Base-by-base conservation (phyloP, 208 protist species). In the Trypanosoma lewisi region DNA sequence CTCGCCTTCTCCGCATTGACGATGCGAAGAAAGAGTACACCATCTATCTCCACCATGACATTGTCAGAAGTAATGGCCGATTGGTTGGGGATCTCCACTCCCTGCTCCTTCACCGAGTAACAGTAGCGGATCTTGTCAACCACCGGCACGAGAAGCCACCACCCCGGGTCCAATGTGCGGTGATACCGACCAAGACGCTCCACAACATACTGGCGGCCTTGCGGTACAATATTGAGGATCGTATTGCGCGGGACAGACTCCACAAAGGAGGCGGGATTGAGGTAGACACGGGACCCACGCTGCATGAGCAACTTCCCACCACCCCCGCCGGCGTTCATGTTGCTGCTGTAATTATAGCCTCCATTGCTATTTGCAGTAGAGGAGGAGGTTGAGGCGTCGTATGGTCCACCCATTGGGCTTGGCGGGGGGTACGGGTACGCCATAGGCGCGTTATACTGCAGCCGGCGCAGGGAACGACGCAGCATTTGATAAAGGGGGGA, bases 21-120 rank as follows among this genome's bases (percentile, higher is more conserved):
- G 57, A 98, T 93, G 33, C 83, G 73, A 0, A 97, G 62, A 71
- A 97, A 98, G 4, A 98, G 82, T 0, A 98, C 92, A 49, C 97
- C 96, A 51, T 98, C 97, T 49, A 98, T 97, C 16, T 96, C 78
- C 1, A 98, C 92, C 68, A 95, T 97, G 33, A 98, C 97, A 74
- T 98, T 98, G 71, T 98, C 97, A 16, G 70, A 78, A 2, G 96
- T 98, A 52, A 98, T 97, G 16, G 96, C 96, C 0, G 84, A 93
- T 63, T 98, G 93, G 49, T 95, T 91, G 0, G 89, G 94, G 34
- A 96, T 92, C 57, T 91, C 83, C 19, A 97, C 75, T 25, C 87
- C 89, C 25, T 92, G 77, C 67, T 98, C 95, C 76, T 98, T 98
- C 27, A 97, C 88, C 60, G 79, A 91, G 78, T 98, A 97, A 49